Conservation (phyloP, 495 filamentous ascomycete genomes). For the Melanomma pulvis-pyrius region DNA sequence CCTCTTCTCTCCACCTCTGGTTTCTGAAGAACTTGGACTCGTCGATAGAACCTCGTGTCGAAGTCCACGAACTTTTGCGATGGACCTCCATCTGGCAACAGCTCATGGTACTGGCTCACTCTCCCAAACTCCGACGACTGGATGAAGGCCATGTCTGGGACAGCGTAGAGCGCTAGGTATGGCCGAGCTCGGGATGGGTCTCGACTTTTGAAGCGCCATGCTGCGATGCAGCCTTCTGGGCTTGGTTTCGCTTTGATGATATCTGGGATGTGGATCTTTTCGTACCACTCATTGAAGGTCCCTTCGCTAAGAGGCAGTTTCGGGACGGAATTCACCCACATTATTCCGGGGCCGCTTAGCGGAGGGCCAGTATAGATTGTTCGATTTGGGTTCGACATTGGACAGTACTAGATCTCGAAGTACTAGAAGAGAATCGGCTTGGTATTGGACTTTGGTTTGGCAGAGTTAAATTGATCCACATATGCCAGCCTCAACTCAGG, state of each 20-base stretch:
- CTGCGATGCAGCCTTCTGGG: conserved; percentile 24
- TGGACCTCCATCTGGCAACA: conserved; percentile 26
- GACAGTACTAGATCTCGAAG: not conserved
- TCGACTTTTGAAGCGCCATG: conserved; percentile 28
- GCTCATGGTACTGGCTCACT: conserved; percentile 25
- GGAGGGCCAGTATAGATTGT: conserved; percentile 15
- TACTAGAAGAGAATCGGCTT: not conserved
- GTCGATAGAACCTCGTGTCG: conserved; percentile 37
- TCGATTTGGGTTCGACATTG: conserved; percentile 17
- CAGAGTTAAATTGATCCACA: not conserved
- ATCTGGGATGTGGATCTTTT: conserved; percentile 38
- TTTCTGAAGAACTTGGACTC: conserved; percentile 24
- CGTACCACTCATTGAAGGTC: conserved; percentile 37
- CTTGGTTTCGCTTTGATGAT: conserved; percentile 29
- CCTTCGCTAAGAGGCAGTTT: conserved; percentile 13
- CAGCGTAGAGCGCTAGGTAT: conserved; percentile 37
- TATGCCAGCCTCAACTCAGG: not conserved
- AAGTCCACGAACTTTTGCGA: conserved; percentile 37
- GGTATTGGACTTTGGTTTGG: not conserved
- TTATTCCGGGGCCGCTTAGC: conserved; percentile 30
- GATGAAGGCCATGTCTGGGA: conserved; percentile 32
- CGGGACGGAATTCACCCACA: conserved; percentile 38
- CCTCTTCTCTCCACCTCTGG: conserved; percentile 7
- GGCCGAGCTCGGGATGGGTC: conserved; percentile 22
- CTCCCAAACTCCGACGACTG: conserved; percentile 33